Evolutionary conservation across 768 basidiomycete genomes (phyloP), one percentile per base, ranked within the genome.

Genomic region (Russula sp.): DNA sequence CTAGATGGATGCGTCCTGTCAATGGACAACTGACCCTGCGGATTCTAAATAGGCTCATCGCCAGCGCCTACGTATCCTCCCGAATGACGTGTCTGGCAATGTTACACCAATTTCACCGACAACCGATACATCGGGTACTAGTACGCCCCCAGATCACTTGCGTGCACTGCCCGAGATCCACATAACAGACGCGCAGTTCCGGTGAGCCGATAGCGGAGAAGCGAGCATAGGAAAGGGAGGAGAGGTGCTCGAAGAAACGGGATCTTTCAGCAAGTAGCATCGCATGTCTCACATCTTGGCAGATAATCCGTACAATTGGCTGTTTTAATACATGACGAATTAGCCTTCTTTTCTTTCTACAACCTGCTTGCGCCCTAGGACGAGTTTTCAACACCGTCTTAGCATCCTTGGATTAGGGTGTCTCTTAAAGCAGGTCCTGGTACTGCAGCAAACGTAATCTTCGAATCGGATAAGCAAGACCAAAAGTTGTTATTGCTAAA

Each of bases 61-160:
- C 57, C 88, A 89, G 76, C 83, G 91, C 65, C 83, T 93, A 48
- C 87, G 89, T 18, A 90, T 93, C 74, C 78, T 92, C 76, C 76
- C 87, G 11, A 80, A 83, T 32, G 84, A 84, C 18, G 75, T 74
- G 20, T 91, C 90, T 42, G 87, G 87, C 57, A 73, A 85, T 59
- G 79, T 81, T 24, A 91, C 90, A 3, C 89, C 90, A 0, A 79
- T 81, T 24, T 90, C 90, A 3, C 89, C 90, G 0, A 75, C 83
- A 13, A 85, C 85, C 5, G 79, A 84, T 7, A 76, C 77, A 36
- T 82, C 83, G n/a, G 84, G 84, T 55, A 74, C 83, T 76, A 67
- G 62, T 46, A 76, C 76, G 4, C 76, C 76, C 5, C 50, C 57
- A 20, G 57, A 69, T 69, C 67, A 40, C 36, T 57, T 61, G 69